Evolutionary conservation across 2,329 filamentous ascomycete species (phyloP).

Genomic region (Claviceps purpurea): DNA sequence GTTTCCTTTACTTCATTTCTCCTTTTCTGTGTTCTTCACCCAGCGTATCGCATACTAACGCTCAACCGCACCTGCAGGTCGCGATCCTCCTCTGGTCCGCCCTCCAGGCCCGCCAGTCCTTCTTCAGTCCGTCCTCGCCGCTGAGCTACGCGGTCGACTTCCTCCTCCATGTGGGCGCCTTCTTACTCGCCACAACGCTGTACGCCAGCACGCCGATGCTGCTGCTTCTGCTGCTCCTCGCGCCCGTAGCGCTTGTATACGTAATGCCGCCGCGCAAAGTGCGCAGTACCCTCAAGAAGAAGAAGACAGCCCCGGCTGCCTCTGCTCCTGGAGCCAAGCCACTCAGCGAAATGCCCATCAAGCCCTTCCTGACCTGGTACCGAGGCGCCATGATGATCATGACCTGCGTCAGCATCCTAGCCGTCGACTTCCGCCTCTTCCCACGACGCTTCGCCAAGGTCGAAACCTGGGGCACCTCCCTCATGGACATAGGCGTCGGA

Average conservation of each 20-base stretch:
- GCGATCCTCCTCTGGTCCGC: constrained; percentile 79
- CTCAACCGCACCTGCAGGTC: constrained; percentile 36
- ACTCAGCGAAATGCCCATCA: constrained; percentile 50
- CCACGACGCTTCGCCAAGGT: constrained; percentile 93
- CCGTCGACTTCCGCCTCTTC: constrained; percentile 89
- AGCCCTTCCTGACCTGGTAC: constrained; percentile 87
- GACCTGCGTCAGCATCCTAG: constrained; percentile 86
- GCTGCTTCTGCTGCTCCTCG: constrained; percentile 59
- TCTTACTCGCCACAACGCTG: constrained; percentile 74
- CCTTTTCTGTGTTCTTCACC: background rate
- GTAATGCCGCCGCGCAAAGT: constrained; percentile 31
- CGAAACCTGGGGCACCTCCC: constrained; percentile 97
- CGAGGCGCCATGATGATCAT: constrained; percentile 82
- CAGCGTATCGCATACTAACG: no score
- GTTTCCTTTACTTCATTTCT: background rate
- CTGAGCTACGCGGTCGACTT: constrained; percentile 67
- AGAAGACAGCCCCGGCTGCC: background rate
- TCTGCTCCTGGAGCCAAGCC: constrained; percentile 1
- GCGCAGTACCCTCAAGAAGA: constrained; percentile 12
- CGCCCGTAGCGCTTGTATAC: constrained; percentile 54
- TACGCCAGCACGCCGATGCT: constrained; percentile 66
- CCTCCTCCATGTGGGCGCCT: constrained; percentile 68
- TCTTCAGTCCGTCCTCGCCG: constrained; percentile 64
- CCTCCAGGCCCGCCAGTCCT: constrained; percentile 68
- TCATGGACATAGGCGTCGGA: constrained; percentile 96